phyloP scores from a whole-genome alignment of 495 filamentous ascomycete species.

The Penicillium pulvis region DNA sequence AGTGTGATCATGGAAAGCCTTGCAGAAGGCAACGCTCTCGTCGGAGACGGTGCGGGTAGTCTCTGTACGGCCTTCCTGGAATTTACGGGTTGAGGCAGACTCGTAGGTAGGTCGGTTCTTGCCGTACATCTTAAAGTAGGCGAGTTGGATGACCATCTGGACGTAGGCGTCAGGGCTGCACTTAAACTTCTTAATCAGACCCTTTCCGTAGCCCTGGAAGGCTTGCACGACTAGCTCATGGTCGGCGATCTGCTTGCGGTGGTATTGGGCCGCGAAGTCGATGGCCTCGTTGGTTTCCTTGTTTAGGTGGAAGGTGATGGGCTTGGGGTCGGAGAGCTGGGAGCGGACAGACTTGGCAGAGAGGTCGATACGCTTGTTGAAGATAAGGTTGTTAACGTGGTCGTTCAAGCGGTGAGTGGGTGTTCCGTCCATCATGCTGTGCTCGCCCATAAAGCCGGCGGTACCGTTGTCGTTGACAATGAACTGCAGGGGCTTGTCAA shows the following conservation, averaged over 20 bases:
- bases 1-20: conserved; percentile 71
- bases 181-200: conserved; percentile 99
- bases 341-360: conserved; percentile 74
- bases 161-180: conserved; percentile 97
- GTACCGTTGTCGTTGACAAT: conserved; percentile 98
- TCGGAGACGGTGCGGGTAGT: conserved; percentile 91
- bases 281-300: conserved; percentile 73
- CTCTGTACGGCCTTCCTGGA: conserved; percentile 95
- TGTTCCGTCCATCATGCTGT: conserved; percentile 99
- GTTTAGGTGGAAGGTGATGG: conserved; percentile 76
- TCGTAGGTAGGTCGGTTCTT: conserved; percentile 98
- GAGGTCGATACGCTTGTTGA: conserved; percentile 88
- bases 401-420: conserved; percentile 96
- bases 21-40: conserved; percentile 90
- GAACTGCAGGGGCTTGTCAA: conserved; percentile 97
- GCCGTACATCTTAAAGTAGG: conserved; percentile 99
- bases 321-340: conserved; percentile 76
- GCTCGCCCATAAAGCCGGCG: conserved; percentile 96
- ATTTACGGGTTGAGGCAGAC: conserved; percentile 89
- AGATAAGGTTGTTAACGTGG: conserved; percentile 85
- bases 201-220: conserved; percentile 98
- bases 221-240: conserved; percentile 94
- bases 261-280: conserved; percentile 72
- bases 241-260: conserved; percentile 73
- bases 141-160: conserved; percentile 98